A percentile compares a stretch with the other conserved stretches of the same genome.
These are phyloP conservation scores for Dactylonectria estremocensis DNA, from an alignment of 2,329 filamentous ascomycete genomes.

Conservation along the genomic window DNA sequence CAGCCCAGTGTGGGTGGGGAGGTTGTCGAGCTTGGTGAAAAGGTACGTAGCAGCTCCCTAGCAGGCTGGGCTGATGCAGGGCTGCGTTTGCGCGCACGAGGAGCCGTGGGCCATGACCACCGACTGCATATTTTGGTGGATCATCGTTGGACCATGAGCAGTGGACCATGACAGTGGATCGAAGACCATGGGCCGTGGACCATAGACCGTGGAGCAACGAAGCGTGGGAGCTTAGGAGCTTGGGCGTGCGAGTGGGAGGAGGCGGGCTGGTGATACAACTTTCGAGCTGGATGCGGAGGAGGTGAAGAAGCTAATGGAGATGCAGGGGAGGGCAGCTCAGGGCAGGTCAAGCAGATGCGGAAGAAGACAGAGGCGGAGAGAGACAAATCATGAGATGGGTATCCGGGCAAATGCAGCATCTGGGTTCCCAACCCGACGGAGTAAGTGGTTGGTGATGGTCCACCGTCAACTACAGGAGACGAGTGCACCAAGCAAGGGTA, in stretches of 20 bases:
- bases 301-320: background rate
- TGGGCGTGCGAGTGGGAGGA: constrained; percentile 3
- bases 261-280: constrained; percentile 18
- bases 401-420: background rate
- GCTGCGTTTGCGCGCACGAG: constrained; percentile 20
- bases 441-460: background rate
- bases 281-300: constrained; percentile 2
- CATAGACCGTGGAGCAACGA: constrained; percentile 10
- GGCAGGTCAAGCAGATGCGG: constrained; percentile 2
- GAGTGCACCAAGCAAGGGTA: background rate
- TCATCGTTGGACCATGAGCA: background rate
- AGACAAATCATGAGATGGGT: background rate
- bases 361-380: background rate
- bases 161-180: constrained; percentile 15
- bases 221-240: constrained; percentile 25
- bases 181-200: constrained; percentile 4
- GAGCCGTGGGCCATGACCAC: constrained; percentile 14
- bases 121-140: constrained; percentile 1
- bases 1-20: constrained; percentile 25
- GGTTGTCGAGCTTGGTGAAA: constrained; percentile 21
- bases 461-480: background rate
- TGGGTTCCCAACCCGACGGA: constrained; percentile 1
- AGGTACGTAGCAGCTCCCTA: constrained; percentile 10
- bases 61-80: constrained; percentile 18
- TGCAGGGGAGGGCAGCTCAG: background rate